Evolutionary conservation across 352 stramenopile genomes (phyloP).

Genomic region (Phytophthora tubulina): DNA sequence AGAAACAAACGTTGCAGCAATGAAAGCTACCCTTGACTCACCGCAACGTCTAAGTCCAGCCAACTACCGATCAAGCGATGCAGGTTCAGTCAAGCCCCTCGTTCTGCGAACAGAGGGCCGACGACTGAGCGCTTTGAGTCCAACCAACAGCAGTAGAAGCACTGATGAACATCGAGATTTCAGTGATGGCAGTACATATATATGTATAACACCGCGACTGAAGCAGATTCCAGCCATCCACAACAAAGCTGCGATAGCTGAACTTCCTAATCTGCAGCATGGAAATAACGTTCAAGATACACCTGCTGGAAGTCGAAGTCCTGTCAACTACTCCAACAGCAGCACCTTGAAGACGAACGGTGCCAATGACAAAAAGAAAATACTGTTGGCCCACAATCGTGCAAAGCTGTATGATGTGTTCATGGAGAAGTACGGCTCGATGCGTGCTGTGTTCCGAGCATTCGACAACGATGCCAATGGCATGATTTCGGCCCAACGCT

Average conservation of each 20-base stretch:
- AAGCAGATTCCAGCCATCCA: constrained; percentile 2
- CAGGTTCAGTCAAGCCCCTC: constrained; percentile 13
- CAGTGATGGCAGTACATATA: background rate
- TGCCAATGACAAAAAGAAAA: constrained; percentile 30
- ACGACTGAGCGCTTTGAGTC: constrained; percentile 21
- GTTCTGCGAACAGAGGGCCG: constrained; percentile 34
- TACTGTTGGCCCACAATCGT: constrained; percentile 50
- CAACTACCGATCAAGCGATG: constrained; percentile 8
- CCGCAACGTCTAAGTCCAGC: constrained; percentile 14
- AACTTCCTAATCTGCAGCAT: constrained; percentile 6
- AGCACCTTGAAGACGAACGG: background rate
- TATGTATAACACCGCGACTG: constrained; percentile 1
- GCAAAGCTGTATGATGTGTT: constrained; percentile 71
- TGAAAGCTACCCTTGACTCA: constrained; percentile 46
- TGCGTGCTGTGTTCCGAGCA: constrained; percentile 78
- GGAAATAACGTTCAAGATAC: constrained; percentile 25
- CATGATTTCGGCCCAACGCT: constrained; percentile 79
- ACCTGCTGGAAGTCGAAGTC: background rate
- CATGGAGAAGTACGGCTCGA: constrained; percentile 79
- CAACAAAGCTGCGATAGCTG: background rate
- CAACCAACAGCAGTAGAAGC: constrained; percentile 27
- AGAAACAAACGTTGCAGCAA: constrained; percentile 58
- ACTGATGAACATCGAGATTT: constrained; percentile 14
- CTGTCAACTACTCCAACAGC: background rate
- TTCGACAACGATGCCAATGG: constrained; percentile 76